Evolutionary conservation across 192 early-diverging fungal genomes (phyloP).

Genomic region (Allomyces macrogynus): DNA sequence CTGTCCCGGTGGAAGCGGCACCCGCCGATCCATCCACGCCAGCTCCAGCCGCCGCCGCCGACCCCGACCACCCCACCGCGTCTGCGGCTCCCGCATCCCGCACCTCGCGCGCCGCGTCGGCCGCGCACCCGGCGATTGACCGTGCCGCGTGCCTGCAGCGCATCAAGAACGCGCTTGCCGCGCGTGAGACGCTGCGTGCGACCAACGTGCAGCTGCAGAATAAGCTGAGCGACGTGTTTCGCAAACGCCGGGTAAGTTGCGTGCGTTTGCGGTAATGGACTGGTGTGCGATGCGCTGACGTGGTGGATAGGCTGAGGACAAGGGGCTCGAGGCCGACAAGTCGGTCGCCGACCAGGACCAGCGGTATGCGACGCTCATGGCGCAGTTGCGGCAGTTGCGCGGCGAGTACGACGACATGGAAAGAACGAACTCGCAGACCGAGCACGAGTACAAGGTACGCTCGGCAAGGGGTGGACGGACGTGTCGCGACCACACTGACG

Average conservation of each 20-base stretch:
- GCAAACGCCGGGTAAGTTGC: constrained; percentile 23
- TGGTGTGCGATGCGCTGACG: constrained; percentile 5
- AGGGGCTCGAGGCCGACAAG: constrained; percentile 27
- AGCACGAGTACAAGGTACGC: constrained; percentile 15
- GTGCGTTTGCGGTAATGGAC: background rate
- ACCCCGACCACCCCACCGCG: no score
- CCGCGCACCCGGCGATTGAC: no score
- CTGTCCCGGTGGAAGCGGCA: no score
- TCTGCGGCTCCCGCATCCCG: no score
- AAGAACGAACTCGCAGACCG: constrained; percentile 13
- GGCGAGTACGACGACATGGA: constrained; percentile 16
- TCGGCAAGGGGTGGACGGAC: no score
- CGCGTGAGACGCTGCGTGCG: constrained; percentile 17
- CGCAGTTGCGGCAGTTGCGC: constrained; percentile 14
- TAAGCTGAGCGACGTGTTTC: constrained; percentile 29
- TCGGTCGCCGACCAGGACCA: constrained; percentile 25
- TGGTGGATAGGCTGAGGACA: constrained; percentile 15
- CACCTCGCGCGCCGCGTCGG: no score
- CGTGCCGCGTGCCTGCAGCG: no score
- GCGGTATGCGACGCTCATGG: constrained; percentile 22
- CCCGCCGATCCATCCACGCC: no score
- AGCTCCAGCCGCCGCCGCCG: no score
- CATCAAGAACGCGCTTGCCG: constrained; percentile 11
- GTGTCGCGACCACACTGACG: background rate
- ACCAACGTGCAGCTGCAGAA: constrained; percentile 27